Conservation (phyloP, 148 eudicot species). For the Vaccinium darrowii region DNA sequence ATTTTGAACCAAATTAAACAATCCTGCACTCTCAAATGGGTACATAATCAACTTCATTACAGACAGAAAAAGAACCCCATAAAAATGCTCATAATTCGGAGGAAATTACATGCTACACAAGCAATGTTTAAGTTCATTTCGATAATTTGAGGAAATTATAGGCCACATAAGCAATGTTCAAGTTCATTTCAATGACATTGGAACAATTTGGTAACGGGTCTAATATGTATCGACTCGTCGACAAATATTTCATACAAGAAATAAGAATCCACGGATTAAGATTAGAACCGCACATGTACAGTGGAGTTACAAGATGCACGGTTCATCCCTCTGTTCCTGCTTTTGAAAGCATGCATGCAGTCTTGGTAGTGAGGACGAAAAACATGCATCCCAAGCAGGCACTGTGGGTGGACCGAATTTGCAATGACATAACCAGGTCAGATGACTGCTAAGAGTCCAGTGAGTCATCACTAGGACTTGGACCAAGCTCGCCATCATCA, state of each 20-base stretch:
- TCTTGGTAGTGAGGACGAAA: not conserved
- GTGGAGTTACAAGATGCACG: not conserved
- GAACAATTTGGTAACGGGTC: not conserved
- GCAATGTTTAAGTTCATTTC: not conserved
- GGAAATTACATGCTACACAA: not conserved
- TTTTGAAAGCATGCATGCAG: not conserved
- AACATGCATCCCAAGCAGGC: not conserved
- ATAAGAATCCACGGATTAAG: not conserved
- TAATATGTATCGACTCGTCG: not conserved
- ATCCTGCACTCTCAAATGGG: too few relatives aligned
- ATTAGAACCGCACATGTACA: not conserved
- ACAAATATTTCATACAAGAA: not conserved
- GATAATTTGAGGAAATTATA: too few relatives aligned
- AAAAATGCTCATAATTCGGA: not conserved
- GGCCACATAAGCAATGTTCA: too few relatives aligned
- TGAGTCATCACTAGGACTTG: slow-evolving; percentile 19
- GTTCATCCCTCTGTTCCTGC: not conserved
- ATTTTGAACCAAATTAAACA: too few relatives aligned
- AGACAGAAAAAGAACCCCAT: not conserved
- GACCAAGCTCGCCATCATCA: slow-evolving; percentile 33
- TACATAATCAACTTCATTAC: too few relatives aligned
- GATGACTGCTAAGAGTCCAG: slow-evolving; percentile 9
- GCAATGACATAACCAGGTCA: not conserved
- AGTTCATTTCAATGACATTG: not conserved
- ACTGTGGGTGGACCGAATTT: not conserved